Evolutionary conservation across 2,329 filamentous ascomycete species (phyloP).

Genomic region (Leptographium radiaticola): DNA sequence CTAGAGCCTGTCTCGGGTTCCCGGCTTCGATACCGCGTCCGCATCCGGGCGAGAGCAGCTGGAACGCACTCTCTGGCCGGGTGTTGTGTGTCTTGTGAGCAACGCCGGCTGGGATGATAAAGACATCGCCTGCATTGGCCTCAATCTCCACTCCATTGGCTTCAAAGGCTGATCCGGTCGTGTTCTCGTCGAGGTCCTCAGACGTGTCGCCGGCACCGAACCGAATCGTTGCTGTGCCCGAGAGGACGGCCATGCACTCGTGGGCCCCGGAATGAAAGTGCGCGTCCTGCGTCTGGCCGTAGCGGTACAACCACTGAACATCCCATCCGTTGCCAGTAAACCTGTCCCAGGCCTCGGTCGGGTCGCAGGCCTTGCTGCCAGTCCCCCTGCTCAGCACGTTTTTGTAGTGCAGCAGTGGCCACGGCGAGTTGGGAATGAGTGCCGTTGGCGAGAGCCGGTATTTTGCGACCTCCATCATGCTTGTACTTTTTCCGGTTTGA

Average conservation of each 20-base stretch:
- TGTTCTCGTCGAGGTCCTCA: neutral
- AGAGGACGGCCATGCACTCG: slow-evolving; percentile 4
- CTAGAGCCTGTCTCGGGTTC: neutral
- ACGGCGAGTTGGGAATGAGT: slow-evolving; percentile 1
- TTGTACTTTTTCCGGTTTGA: neutral
- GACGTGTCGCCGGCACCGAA: neutral
- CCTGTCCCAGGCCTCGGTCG: neutral
- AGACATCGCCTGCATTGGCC: neutral
- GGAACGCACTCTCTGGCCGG: neutral
- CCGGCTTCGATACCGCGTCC: neutral
- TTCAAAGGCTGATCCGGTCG: neutral
- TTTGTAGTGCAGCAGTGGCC: slow-evolving; percentile 1
- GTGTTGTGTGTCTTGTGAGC: slow-evolving; percentile 1
- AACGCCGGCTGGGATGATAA: slow-evolving; percentile 1
- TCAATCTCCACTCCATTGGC: neutral
- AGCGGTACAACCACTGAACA: slow-evolving; percentile 1
- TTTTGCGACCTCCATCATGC: neutral
- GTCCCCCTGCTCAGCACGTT: neutral
- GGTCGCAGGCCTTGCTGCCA: neutral
- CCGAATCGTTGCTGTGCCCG: neutral
- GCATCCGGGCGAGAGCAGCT: neutral
- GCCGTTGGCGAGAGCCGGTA: neutral
- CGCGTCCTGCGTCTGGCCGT: neutral
- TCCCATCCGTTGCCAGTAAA: neutral
- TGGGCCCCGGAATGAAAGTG: neutral